Evolutionary conservation across 345 rosid genomes (phyloP), one percentile per base, ranked within the genome.

Genomic region (Rhodamnia rubescens): DNA sequence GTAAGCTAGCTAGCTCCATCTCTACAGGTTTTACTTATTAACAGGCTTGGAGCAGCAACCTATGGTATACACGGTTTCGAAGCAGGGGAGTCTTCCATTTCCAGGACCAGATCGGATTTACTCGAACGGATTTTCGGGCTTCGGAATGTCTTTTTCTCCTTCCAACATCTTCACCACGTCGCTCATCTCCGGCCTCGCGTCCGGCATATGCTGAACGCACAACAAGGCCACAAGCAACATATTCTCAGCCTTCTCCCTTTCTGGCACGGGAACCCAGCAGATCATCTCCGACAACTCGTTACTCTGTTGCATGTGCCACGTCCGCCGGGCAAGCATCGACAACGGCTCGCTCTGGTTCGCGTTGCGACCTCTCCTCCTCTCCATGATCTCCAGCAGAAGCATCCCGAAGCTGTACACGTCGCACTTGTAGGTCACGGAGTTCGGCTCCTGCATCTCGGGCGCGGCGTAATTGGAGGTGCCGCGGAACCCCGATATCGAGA

Each of bases 391-490:
- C 7, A 87, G 80, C 8, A 89, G 82, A 11, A 89, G 40, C 78
- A 89, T 87, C 18, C 90, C 90, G n/a, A 56, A 87, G 47, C 90
- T 89, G 49, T 89, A 87, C 29, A 87, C 88, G 75, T 89, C 90
- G 14, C 86, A 85, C 64, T 89, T 89, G 75, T 74, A 85, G 20
- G 86, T 69, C 36, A 85, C 82, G 20, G 44, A n/a, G 18, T 24
- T 24, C 44, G 47, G 44, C 24, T 74, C 21, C 83, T 9, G 22
- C 50, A 53, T 21, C 51, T 85, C 86, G 0, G 86, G 86, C 3
- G 86, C 86, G 11, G 74, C 50, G 11, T 85, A 85, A 0, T 56
- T 82, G 32, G 49, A 22, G 7, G 86, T 85, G 6, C 83, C 86
- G 14, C 83, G 54, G 16, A 75, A 40, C 3, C 56, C 56, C 16